A percentile compares a stretch with the other conserved stretches of the same genome.
Evolutionary conservation across 202 grass and related monocot species (phyloP).

Genomic region (Dendrocalamus latiflorus): DNA sequence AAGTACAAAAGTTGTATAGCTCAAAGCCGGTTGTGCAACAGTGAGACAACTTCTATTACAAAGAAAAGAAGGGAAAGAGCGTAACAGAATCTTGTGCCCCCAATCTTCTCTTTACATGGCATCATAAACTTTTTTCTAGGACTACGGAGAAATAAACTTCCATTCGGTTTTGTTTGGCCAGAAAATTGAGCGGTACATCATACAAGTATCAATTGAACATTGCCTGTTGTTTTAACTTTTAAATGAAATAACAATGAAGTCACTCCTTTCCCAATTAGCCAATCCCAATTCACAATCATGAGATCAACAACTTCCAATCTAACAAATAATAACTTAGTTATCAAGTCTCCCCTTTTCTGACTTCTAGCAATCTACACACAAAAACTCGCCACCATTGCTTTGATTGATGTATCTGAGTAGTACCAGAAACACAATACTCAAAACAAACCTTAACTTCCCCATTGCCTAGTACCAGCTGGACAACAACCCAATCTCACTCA

Average conservation of each 20-base stretch:
- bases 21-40: not conserved
- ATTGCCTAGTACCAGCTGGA: not conserved
- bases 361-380: not conserved
- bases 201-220: slow-evolving; percentile 11
- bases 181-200: slow-evolving; percentile 30
- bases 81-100: not conserved
- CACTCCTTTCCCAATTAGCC: slow-evolving; percentile 13
- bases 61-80: not conserved
- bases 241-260: not conserved
- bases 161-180: slow-evolving; percentile 46
- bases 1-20: not conserved
- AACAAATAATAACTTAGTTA: not conserved
- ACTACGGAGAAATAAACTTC: slow-evolving; percentile 40
- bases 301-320: not conserved
- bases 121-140: slow-evolving; percentile 20
- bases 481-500: not conserved
- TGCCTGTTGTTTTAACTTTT: slow-evolving; percentile 26
- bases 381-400: not conserved
- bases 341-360: not conserved
- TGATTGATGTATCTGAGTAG: not conserved
- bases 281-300: not conserved
- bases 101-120: not conserved
- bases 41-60: not conserved
- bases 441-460: not conserved
- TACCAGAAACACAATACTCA: not conserved